Conservation (phyloP, 495 filamentous ascomycete species). For the Cryomyces antarcticus region DNA sequence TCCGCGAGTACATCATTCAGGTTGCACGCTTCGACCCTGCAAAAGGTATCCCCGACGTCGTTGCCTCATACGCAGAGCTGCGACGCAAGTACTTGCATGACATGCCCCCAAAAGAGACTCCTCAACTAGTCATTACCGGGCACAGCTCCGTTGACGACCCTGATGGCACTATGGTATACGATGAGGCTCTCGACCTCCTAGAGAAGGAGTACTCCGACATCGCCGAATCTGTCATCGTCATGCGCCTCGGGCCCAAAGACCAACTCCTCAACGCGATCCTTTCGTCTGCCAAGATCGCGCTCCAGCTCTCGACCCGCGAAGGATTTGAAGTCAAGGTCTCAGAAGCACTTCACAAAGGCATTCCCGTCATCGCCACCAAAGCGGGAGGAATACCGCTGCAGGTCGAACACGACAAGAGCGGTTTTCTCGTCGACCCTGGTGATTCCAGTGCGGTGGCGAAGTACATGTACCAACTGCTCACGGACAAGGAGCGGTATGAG, state of each 20-base stretch:
- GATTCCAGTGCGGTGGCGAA: slow-evolving; percentile 54
- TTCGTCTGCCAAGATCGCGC: slow-evolving; percentile 46
- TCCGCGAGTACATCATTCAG: slow-evolving; percentile 61
- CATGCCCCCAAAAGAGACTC: slow-evolving; percentile 26
- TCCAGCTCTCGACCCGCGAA: slow-evolving; percentile 68
- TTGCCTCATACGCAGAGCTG: slow-evolving; percentile 61
- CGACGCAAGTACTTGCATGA: slow-evolving; percentile 33
- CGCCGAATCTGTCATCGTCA: slow-evolving; percentile 39
- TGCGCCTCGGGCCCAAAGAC: slow-evolving; percentile 60
- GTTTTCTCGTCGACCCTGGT: slow-evolving; percentile 55
- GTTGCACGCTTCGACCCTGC: slow-evolving; percentile 74
- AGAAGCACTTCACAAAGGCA: slow-evolving; percentile 69
- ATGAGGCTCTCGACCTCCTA: slow-evolving; percentile 45
- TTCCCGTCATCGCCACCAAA: slow-evolving; percentile 58
- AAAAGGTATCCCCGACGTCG: slow-evolving; percentile 66
- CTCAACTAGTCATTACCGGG: slow-evolving; percentile 58
- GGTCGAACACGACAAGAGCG: slow-evolving; percentile 50
- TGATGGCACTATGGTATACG: slow-evolving; percentile 53
- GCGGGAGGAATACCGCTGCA: slow-evolving; percentile 73
- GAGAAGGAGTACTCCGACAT: slow-evolving; percentile 32
- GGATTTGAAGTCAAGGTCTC: slow-evolving; percentile 86
- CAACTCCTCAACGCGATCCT: slow-evolving; percentile 69
- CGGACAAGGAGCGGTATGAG: slow-evolving; percentile 38
- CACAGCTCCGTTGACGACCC: slow-evolving; percentile 78
- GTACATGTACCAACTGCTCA: slow-evolving; percentile 50